phyloP scores from a whole-genome alignment of 371 early-diverging fungal genomes.

The Choanephora cucurbitarum region DNA sequence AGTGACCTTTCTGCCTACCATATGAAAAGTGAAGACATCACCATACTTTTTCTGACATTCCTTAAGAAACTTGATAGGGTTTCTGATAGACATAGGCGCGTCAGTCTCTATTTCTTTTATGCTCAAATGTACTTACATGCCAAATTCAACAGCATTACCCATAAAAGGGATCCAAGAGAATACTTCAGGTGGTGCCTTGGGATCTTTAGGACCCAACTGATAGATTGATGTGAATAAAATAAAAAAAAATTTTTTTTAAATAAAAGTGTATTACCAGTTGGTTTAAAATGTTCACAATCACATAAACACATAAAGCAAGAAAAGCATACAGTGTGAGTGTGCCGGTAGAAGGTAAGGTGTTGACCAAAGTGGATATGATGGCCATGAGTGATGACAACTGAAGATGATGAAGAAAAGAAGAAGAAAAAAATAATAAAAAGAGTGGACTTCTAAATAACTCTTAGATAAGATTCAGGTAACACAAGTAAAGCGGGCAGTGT shows the following conservation, averaged over 20 bases:
- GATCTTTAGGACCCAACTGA: slow-evolving; percentile 54
- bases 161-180: slow-evolving; percentile 89
- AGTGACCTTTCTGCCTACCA: slow-evolving; percentile 92
- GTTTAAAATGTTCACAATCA: slow-evolving; percentile 44
- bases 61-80: slow-evolving; percentile 86
- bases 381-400: slow-evolving; percentile 19
- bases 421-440: background rate
- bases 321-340: slow-evolving; percentile 30
- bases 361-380: slow-evolving; percentile 24
- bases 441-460: background rate
- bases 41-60: slow-evolving; percentile 76
- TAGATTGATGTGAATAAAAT: background rate
- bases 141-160: slow-evolving; percentile 88
- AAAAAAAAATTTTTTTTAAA: slow-evolving; percentile 6
- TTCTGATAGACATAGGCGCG: slow-evolving; percentile 31
- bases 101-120: background rate
- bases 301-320: slow-evolving; percentile 30
- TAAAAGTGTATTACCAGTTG: slow-evolving; percentile 46
- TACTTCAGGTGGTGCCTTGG: slow-evolving; percentile 81
- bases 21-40: slow-evolving; percentile 90
- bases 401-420: slow-evolving; percentile 1
- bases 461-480: slow-evolving; percentile 14
- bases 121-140: slow-evolving; percentile 54
- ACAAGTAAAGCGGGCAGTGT: slow-evolving; percentile 10
- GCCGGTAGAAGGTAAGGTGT: slow-evolving; percentile 21